Evolutionary conservation across 169 alveolate species (phyloP), one percentile per base, ranked within the genome.

Genomic region (Plasmodium gaboni): DNA sequence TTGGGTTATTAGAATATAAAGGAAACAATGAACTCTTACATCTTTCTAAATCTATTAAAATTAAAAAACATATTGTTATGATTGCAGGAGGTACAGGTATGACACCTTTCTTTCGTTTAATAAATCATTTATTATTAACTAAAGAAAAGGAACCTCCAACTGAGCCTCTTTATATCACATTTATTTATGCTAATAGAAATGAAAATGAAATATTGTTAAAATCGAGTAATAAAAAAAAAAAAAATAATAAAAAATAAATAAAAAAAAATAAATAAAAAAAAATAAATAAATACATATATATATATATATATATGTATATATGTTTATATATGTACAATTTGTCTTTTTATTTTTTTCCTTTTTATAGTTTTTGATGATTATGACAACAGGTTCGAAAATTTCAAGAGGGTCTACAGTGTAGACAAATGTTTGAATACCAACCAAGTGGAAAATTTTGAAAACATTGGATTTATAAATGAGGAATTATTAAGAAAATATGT

Each of bases 61-160:
- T 55, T 57, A 88, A 74, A 64, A 80, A 86, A 42, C 92, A 89
- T 57, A 60, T 94, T 13, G 93, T 91, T 71, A 68, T 94, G 72
- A 90, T 93, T 2, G 96, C 96, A 2, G 96, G 96, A 2, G 96
- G 96, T 1, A 94, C 96, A 10, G 96, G 96, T 1, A 94, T 94
- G 89, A 93, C 96, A 13, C 95, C 95, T 44, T 94, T 74, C 74
- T 74, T 92, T 50, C 91, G 96, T 57, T 57, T 92, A 24, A 67
- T 94, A 42, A 86, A 86, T 42, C 86, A 72, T 73, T 59, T 86
- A 53, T 69, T 86, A 28, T 65, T 86, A 24, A 46, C 72, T 8
- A 69, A 86, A 73, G 65, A 15, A 2, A 69, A 55, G 26, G 68
- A 65, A 17, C 8, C 6, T 4, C 8, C 42, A 6, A 55, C 22